Base-by-base conservation (phyloP, 2,329 filamentous ascomycete genomes). In the Xylaria hypoxylon region DNA sequence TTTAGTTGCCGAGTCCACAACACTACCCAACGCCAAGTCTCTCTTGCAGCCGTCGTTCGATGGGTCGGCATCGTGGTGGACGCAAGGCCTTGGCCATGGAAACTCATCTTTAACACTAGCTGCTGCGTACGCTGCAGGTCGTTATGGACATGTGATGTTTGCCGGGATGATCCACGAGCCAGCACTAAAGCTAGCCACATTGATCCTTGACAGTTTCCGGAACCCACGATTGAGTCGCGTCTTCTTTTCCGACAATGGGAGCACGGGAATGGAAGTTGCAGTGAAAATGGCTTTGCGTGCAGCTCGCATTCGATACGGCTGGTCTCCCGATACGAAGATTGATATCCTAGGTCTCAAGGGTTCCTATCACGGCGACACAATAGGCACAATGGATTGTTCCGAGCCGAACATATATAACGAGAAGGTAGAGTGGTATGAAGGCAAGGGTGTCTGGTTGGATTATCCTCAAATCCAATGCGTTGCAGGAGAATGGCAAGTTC, bases 131-230 rank as follows among this genome's bases (percentile, higher is more conserved):
- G 92, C 93, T 0, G 92, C 93, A 1, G 92, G 93, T 7, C 86
- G 92, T 31, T 96, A 96, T 74, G 93, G 93, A 0, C 93, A 96
- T 77, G 91, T 96, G 71, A 96, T 96, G 91, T 96, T 96, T 74
- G 91, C 92, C 0, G 89, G 89, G 8, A 88, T 90, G 0, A 85
- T 94, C n/a, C 92, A 96, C 71, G 86, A 93, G 72, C 93, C 93
- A 0, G 93, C 92, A 0, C 79, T 96, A 0, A 81, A 83, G 6
- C 83, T 96, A 0, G 90, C 92, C 0, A 86, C 92, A 74, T 82
- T 80, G 0, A 81, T 96, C 1, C 80, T 96, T 2, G 62, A 81
- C 0, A 83, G 83, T 0, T 79, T 92, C 5, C 77, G 81, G 0
- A 94, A 92, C 68, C 85, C 87, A 0, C 87, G 92, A 0, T 79